phyloP scores from a whole-genome alignment of 805 yeast genomes.

The Soucietia sequanensis region DNA sequence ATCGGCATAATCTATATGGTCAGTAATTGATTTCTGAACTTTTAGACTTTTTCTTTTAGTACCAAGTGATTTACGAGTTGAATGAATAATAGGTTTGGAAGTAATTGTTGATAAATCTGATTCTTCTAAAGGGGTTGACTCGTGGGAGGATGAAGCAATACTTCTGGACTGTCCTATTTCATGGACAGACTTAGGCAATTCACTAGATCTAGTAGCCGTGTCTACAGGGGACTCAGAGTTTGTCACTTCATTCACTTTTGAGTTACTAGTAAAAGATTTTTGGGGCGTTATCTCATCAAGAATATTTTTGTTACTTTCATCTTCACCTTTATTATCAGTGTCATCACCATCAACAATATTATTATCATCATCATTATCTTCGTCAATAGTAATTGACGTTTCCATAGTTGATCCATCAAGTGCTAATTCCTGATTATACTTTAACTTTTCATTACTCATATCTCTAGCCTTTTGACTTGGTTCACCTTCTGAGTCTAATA shows the following conservation, averaged over 20 bases:
- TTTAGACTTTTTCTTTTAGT: background rate
- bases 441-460: background rate
- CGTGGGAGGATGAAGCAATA: no score
- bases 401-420: background rate
- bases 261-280: no score
- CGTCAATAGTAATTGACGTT: background rate
- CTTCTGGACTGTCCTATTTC: no score
- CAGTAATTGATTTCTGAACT: slow-evolving; percentile 1
- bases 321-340: background rate
- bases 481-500: slow-evolving; percentile 7
- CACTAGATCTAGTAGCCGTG: no score
- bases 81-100: background rate
- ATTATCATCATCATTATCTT: background rate
- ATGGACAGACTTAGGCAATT: no score
- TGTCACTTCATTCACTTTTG: no score
- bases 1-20: background rate
- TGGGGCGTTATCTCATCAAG: no score
- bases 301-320: no score
- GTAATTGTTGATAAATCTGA: no score
- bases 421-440: background rate
- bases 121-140: no score
- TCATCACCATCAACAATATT: background rate
- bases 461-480: background rate
- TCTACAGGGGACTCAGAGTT: no score
- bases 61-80: background rate